A percentile compares a stretch with the other conserved stretches of the same genome.
Evolutionary conservation across 2,329 filamentous ascomycete genomes (phyloP).

Genomic region (Aspergillus sojae): DNA sequence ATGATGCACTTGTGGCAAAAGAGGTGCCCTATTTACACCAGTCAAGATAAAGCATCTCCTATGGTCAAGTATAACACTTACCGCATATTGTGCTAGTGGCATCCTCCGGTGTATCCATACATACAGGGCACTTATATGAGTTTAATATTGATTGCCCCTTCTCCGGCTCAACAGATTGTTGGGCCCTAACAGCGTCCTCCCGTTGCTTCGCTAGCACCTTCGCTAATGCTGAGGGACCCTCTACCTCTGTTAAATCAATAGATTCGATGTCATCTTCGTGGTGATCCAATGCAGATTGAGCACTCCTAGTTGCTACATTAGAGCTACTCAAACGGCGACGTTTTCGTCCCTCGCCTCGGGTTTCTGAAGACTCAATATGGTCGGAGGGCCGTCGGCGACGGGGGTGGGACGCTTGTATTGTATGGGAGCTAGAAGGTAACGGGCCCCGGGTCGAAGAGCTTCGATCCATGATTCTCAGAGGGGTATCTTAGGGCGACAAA

Average conservation of each 20-base stretch:
- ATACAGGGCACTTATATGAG: conserved; percentile 62
- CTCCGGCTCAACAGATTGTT: conserved; percentile 37
- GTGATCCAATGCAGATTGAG: neutral
- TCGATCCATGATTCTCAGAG: neutral
- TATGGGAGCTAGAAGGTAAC: neutral
- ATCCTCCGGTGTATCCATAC: conserved; percentile 63
- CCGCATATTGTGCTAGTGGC: conserved; percentile 63
- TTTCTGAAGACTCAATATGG: conserved; percentile 8
- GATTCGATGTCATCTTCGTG: conserved; percentile 43
- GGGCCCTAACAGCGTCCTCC: conserved; percentile 53
- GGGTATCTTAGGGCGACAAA: neutral
- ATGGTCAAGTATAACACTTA: conserved; percentile 36
- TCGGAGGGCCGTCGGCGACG: neutral
- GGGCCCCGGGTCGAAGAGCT: neutral
- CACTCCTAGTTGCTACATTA: neutral
- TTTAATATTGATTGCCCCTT: conserved; percentile 44
- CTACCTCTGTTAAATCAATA: conserved; percentile 53
- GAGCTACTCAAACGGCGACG: conserved; percentile 16
- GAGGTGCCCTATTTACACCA: conserved; percentile 54
- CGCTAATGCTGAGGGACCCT: conserved; percentile 44
- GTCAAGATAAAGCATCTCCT: conserved; percentile 11
- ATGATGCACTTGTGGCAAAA: conserved; percentile 67
- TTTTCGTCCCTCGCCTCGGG: conserved; percentile 14
- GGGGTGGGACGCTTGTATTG: neutral
- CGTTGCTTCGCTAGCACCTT: conserved; percentile 56